Percentiles rank a stretch among this genome's conserved stretches.
These are phyloP conservation scores for Jimgerdemannia flammicorona DNA, from an alignment of 192 early-diverging fungal genomes.

Conservation along the genomic window DNA sequence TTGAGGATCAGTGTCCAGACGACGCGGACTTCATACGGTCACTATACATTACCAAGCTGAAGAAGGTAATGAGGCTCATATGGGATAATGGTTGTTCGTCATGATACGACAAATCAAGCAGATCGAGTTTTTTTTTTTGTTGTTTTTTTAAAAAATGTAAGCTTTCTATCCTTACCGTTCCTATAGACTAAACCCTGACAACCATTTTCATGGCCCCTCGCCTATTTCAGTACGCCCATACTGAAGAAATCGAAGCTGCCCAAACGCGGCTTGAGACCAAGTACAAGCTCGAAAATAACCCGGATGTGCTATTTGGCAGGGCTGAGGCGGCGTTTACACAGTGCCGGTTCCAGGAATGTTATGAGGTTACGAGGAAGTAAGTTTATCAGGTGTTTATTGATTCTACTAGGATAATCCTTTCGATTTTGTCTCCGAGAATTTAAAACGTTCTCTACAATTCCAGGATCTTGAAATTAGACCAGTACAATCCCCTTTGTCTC, in stretches of 20 bases:
- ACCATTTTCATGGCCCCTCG: not conserved
- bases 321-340: slow-evolving; percentile 54
- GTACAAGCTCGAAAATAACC: slow-evolving; percentile 42
- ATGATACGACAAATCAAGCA: too few relatives aligned
- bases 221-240: slow-evolving; percentile 39
- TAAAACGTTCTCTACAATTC: not conserved
- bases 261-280: slow-evolving; percentile 28
- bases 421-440: not conserved
- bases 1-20: slow-evolving; percentile 39
- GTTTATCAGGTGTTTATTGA: not conserved
- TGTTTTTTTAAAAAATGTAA: not conserved
- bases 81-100: not conserved
- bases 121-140: too few relatives aligned
- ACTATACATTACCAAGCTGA: slow-evolving; percentile 57
- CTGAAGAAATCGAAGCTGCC: slow-evolving; percentile 38
- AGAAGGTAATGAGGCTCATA: slow-evolving; percentile 41
- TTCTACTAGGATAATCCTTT: not conserved
- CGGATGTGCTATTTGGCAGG: slow-evolving; percentile 43
- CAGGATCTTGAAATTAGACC: slow-evolving; percentile 60
- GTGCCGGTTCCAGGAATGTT: slow-evolving; percentile 42
- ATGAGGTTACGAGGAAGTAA: slow-evolving; percentile 45
- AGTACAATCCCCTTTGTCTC: slow-evolving; percentile 52
- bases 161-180: too few relatives aligned
- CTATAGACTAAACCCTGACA: too few relatives aligned
- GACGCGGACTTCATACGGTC: slow-evolving; percentile 55